Conservation (phyloP, 2,329 filamentous ascomycete species). For the Teratosphaeria pseudoeucalypti region DNA sequence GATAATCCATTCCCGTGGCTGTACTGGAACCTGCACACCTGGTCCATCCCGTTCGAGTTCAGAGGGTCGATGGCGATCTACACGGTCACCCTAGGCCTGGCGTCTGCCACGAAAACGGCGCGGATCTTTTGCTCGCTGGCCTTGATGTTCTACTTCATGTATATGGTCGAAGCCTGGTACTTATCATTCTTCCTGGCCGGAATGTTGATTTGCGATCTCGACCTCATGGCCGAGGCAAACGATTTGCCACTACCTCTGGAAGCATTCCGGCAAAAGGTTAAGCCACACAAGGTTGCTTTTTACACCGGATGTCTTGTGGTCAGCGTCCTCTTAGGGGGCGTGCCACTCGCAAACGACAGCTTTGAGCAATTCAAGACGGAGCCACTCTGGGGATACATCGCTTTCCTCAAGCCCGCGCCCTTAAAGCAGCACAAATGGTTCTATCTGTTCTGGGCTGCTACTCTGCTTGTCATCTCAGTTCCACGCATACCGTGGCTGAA, state of each 20-base stretch:
- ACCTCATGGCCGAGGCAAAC: conserved; percentile 40
- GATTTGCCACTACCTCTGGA: conserved; percentile 37
- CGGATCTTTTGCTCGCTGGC: conserved; percentile 11
- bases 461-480: conserved; percentile 45
- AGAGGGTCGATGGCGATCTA: conserved; percentile 52
- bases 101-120: conserved; percentile 36
- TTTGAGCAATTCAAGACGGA: conserved; percentile 41
- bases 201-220: conserved; percentile 53
- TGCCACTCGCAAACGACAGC: conserved; percentile 44
- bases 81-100: conserved; percentile 38
- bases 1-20: conserved; percentile 28
- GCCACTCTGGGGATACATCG: conserved; percentile 53
- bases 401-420: conserved; percentile 36
- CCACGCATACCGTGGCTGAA: conserved; percentile 50
- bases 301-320: conserved; percentile 43
- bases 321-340: conserved; percentile 49
- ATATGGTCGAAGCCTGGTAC: conserved; percentile 49
- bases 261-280: conserved; percentile 24
- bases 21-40: conserved; percentile 27
- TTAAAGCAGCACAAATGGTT: conserved; percentile 25
- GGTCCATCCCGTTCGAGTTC: conserved; percentile 56
- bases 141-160: conserved; percentile 11
- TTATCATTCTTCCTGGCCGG: conserved; percentile 49
- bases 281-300: conserved; percentile 41
- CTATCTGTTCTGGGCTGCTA: conserved; percentile 36